A percentile compares a stretch with the other conserved stretches of the same genome.
These are phyloP conservation scores for Hamigera avellanea DNA, from an alignment of 495 filamentous ascomycete genomes.

Conservation along the genomic window DNA sequence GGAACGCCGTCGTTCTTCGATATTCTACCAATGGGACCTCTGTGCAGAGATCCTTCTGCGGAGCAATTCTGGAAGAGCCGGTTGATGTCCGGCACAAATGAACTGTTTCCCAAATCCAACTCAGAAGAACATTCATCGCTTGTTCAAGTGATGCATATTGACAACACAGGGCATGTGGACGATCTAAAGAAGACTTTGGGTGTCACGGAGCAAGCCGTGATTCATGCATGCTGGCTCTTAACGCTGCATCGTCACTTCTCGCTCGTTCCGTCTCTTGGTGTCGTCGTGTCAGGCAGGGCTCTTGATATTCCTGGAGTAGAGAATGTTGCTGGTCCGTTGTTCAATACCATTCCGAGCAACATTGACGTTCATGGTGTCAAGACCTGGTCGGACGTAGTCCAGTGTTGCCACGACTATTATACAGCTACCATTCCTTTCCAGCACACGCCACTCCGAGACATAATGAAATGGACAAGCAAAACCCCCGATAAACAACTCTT, in stretches of 20 bases:
- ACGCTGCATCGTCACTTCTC: conserved; percentile 33
- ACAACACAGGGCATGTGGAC: conserved; percentile 26
- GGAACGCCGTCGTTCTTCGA: conserved; percentile 5
- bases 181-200: conserved; percentile 34
- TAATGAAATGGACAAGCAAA: conserved; percentile 53
- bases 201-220: conserved; percentile 54
- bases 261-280: conserved; percentile 37
- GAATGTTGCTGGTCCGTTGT: conserved; percentile 56
- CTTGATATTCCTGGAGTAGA: conserved; percentile 51
- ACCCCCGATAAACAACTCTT: conserved; percentile 45
- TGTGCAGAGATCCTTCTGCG: conserved; percentile 2
- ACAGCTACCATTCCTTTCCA: conserved; percentile 48
- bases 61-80: conserved; percentile 11
- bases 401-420: conserved; percentile 50
- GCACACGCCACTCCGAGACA: conserved; percentile 58
- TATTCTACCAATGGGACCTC: conserved; percentile 6
- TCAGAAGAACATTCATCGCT: conserved; percentile 4
- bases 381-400: conserved; percentile 39
- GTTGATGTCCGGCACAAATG: neutral
- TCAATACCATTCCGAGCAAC: conserved; percentile 67
- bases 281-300: conserved; percentile 59
- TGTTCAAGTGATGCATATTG: conserved; percentile 3
- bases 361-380: conserved; percentile 17
- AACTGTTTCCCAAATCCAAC: neutral
- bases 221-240: conserved; percentile 56